Evolutionary conservation across 805 yeast species (phyloP).

Genomic region (Ogataea trehalophila): DNA sequence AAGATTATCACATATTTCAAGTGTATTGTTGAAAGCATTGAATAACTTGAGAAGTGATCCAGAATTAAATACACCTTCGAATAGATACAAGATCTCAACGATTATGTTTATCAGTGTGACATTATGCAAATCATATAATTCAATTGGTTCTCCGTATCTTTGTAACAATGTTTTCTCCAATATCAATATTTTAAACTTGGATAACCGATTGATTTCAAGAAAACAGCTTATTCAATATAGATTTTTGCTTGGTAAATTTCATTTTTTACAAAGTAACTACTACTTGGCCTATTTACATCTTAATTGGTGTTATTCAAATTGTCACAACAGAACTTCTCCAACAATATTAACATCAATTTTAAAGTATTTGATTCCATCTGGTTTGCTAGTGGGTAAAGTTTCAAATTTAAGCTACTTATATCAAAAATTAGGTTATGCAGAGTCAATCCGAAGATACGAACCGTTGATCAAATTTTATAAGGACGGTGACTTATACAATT

Average conservation of each 20-base stretch:
- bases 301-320: conserved; percentile 41
- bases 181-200: conserved; percentile 46
- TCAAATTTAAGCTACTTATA: conserved; percentile 33
- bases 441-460: conserved; percentile 31
- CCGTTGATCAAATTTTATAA: conserved; percentile 33
- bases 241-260: conserved; percentile 48
- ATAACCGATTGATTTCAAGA: conserved; percentile 35
- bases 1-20: conserved; percentile 43
- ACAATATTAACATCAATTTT: conserved; percentile 35
- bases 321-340: conserved; percentile 25
- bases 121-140: conserved; percentile 48
- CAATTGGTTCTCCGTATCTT: conserved; percentile 48
- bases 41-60: conserved; percentile 46
- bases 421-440: conserved; percentile 10
- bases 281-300: conserved; percentile 44
- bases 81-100: conserved; percentile 37
- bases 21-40: conserved; percentile 43
- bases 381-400: conserved; percentile 46
- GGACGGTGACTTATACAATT: conserved; percentile 38
- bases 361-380: conserved; percentile 46
- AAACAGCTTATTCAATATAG: conserved; percentile 49
- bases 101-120: conserved; percentile 45
- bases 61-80: conserved; percentile 29
- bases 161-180: conserved; percentile 61
- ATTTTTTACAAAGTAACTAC: conserved; percentile 48